phyloP scores from a whole-genome alignment of 2,329 filamentous ascomycete genomes.

The Botrytis elliptica region DNA sequence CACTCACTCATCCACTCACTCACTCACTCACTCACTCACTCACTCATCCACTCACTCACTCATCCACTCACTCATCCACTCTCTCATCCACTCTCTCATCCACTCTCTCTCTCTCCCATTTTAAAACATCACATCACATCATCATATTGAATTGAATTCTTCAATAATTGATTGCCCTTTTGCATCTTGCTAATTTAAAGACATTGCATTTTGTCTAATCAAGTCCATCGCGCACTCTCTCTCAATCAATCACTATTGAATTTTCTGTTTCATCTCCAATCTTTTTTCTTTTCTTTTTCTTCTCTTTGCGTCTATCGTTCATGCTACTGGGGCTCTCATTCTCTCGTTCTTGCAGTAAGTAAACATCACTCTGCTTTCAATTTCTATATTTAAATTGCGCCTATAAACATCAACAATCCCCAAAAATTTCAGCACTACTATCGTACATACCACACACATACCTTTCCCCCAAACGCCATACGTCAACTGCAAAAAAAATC shows the following conservation, averaged over 20 bases:
- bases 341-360: conserved; percentile 7
- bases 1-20: too few relatives aligned
- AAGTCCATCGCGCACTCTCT: background rate
- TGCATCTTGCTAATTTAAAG: background rate
- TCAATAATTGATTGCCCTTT: background rate
- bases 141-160: background rate
- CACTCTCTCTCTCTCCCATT: background rate
- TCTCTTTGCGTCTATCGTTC: background rate
- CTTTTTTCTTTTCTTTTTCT: background rate
- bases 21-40: background rate
- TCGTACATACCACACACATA: background rate
- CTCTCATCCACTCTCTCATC: too few relatives aligned
- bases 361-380: background rate
- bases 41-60: background rate
- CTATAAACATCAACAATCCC: conserved; percentile 17
- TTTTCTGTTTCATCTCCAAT: background rate
- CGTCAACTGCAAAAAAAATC: background rate
- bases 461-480: background rate
- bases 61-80: too few relatives aligned
- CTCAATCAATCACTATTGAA: conserved; percentile 5
- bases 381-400: conserved; percentile 16
- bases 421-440: background rate
- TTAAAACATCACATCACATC: background rate
- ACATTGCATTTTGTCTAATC: background rate
- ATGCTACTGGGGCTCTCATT: background rate